Evolutionary conservation across 2,329 filamentous ascomycete species (phyloP).

Genomic region (Leptoxyphium fumago): DNA sequence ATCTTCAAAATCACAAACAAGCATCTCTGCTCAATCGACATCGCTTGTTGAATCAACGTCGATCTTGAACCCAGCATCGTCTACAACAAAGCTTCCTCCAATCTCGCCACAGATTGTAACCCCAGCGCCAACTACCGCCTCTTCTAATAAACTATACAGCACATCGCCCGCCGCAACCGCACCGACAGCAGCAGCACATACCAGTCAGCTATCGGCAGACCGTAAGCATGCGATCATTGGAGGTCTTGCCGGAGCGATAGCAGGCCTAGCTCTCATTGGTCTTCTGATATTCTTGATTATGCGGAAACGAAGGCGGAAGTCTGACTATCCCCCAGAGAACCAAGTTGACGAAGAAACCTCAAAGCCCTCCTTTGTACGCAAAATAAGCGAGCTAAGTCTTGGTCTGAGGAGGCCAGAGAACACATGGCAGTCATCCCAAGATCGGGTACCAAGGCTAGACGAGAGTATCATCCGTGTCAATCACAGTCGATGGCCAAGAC

Average conservation of each 20-base stretch:
- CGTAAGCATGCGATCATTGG: slow-evolving; percentile 17
- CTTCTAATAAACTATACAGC: too few relatives aligned
- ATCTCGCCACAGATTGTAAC: too few relatives aligned
- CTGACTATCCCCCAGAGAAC: slow-evolving; percentile 3
- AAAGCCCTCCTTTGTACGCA: slow-evolving; percentile 1
- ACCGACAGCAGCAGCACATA: too few relatives aligned
- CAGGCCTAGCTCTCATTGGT: slow-evolving; percentile 15
- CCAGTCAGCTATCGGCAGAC: not conserved
- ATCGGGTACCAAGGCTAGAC: slow-evolving; percentile 12
- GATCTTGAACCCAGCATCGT: too few relatives aligned
- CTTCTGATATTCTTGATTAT: slow-evolving; percentile 13
- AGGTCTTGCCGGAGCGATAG: slow-evolving; percentile 17
- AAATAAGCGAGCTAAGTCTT: slow-evolving; percentile 3
- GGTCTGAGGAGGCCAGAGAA: slow-evolving; percentile 6
- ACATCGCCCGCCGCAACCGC: too few relatives aligned
- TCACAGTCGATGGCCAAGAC: slow-evolving; percentile 19
- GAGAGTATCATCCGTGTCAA: slow-evolving; percentile 21
- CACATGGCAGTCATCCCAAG: slow-evolving; percentile 5
- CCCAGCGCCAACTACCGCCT: too few relatives aligned
- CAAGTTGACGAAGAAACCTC: slow-evolving; percentile 3
- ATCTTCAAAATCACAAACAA: too few relatives aligned
- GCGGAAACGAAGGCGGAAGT: slow-evolving; percentile 8
- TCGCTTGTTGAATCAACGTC: too few relatives aligned
- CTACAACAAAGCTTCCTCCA: too few relatives aligned
- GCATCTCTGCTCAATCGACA: too few relatives aligned